A percentile compares a stretch with the other conserved stretches of the same genome.
phyloP scores from a whole-genome alignment of 2,329 filamentous ascomycete genomes.

The Kalmusia sp. region DNA sequence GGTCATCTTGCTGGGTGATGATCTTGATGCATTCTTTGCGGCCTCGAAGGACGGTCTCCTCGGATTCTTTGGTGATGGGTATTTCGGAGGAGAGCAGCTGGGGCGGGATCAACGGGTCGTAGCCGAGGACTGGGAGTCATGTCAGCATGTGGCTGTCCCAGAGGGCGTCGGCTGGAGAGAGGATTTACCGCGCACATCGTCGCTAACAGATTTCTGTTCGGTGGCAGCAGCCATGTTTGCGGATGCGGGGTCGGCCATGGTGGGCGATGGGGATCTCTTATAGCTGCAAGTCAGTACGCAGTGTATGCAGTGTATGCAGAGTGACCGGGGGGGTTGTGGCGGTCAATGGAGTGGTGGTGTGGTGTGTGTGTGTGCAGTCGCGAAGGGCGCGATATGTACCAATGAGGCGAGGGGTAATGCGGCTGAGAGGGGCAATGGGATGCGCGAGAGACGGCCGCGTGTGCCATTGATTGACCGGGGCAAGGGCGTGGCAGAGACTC shows the following conservation, averaged over 20 bases:
- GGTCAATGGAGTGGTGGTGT: neutral
- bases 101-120: slow-evolving; percentile 91
- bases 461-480: neutral
- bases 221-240: slow-evolving; percentile 38
- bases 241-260: slow-evolving; percentile 15
- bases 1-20: slow-evolving; percentile 80
- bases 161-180: neutral
- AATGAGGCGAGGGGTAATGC: slow-evolving; percentile 3
- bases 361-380: neutral
- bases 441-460: neutral
- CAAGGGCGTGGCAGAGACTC: neutral
- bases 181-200: slow-evolving; percentile 60
- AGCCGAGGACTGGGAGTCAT: slow-evolving; percentile 74
- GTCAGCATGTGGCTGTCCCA: neutral
- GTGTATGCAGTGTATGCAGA: neutral
- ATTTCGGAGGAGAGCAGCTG: slow-evolving; percentile 87
- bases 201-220: slow-evolving; percentile 46
- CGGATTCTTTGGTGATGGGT: slow-evolving; percentile 66
- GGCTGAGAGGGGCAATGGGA: slow-evolving; percentile 1
- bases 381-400: neutral
- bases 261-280: slow-evolving; percentile 17
- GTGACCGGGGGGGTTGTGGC: neutral
- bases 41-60: slow-evolving; percentile 74
- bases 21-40: slow-evolving; percentile 74
- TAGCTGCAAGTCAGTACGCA: slow-evolving; percentile 7